A percentile compares a stretch with the other conserved stretches of the same genome.
These are phyloP conservation scores for Talaromyces wortmannii DNA, from an alignment of 495 filamentous ascomycete species.

Conservation along the genomic window DNA sequence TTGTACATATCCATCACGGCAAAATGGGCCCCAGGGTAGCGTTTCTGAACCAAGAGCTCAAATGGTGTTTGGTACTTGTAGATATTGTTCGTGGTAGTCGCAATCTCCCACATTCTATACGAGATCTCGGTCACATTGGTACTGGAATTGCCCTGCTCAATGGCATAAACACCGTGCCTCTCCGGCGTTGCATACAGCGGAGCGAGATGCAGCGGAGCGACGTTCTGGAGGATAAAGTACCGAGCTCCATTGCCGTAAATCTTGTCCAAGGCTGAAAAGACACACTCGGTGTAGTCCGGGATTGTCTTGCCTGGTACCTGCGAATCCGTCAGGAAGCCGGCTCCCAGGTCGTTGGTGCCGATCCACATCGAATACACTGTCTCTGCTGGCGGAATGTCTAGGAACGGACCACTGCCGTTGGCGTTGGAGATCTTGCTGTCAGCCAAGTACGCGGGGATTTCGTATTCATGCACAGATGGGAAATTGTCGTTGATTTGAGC, in stretches of 20 bases:
- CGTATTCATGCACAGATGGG: constrained; percentile 59
- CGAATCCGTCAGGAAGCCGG: constrained; percentile 53
- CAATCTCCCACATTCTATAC: constrained; percentile 55
- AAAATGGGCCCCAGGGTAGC: constrained; percentile 54
- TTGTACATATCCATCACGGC: constrained; percentile 58
- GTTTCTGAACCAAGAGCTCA: constrained; percentile 39
- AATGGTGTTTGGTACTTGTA: constrained; percentile 55
- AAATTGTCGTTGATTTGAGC: constrained; percentile 41
- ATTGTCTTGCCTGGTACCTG: constrained; percentile 52
- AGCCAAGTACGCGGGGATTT: constrained; percentile 61
- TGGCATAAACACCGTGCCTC: constrained; percentile 43
- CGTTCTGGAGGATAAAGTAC: constrained; percentile 63
- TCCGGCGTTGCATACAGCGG: constrained; percentile 51
- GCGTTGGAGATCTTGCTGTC: constrained; percentile 38
- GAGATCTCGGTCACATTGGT: constrained; percentile 49
- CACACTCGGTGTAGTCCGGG: constrained; percentile 55
- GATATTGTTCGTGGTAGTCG: constrained; percentile 52
- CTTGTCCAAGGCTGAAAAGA: constrained; percentile 49
- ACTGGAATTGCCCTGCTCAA: constrained; percentile 47
- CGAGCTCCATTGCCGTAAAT: constrained; percentile 60
- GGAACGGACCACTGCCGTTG: constrained; percentile 37
- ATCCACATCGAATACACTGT: constrained; percentile 73
- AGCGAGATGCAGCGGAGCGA: constrained; percentile 52
- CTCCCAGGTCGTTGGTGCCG: constrained; percentile 70
- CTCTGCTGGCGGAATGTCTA: constrained; percentile 41